Evolutionary conservation across 225 moss, liverwort and hornwort species (phyloP), one percentile per base, ranked within the genome.

Genomic region (Physcomitrellopsis africana): DNA sequence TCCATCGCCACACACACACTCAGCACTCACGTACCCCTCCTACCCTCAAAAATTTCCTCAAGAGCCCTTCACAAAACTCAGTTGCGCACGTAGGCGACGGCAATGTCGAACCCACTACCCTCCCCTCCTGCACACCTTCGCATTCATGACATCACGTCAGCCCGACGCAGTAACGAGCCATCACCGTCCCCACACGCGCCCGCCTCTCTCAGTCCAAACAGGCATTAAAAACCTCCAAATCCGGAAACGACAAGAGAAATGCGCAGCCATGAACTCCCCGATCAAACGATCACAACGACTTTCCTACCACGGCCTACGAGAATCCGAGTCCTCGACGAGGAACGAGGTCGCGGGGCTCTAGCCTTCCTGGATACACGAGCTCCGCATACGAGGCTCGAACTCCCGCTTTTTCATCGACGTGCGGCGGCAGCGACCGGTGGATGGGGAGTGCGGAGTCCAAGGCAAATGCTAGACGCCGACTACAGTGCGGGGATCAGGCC

Each of bases 341-440:
- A 29, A 29, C 16, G 32, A 5, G 24, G 46, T 68, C 73, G 46
- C 54, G 20, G 8, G 46, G 1, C 26, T 63, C 12, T 12, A 29
- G 29, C 29, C 29, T 51, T 60, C 20, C 5, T 32, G 20, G 37
- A 45, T 58, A 80, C 57, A 11, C 63, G 64, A 74, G 32, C 32
- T 37, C 32, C 4, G 7, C 32, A 37, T 13, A 41, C 4, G 11
- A 11, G 18, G 22, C 24, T 17, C 26, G 16, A 57, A 44, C 0
- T 17, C 8, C 11, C 1, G 0, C 0, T 0, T 14, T 15, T 16
- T 26, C 17, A 73, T 54, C 73, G 23, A 15, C n/a, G 62, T 47
- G 0, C 1, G 55, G 26, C 1, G 29, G 1, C 3, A 12, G 7
- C 0, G 45, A 76, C 22, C 15, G 10, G 0, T 12, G 51, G 59